These are phyloP conservation scores for Candida maesae DNA, from an alignment of 805 yeast species.

Conservation along the genomic window DNA sequence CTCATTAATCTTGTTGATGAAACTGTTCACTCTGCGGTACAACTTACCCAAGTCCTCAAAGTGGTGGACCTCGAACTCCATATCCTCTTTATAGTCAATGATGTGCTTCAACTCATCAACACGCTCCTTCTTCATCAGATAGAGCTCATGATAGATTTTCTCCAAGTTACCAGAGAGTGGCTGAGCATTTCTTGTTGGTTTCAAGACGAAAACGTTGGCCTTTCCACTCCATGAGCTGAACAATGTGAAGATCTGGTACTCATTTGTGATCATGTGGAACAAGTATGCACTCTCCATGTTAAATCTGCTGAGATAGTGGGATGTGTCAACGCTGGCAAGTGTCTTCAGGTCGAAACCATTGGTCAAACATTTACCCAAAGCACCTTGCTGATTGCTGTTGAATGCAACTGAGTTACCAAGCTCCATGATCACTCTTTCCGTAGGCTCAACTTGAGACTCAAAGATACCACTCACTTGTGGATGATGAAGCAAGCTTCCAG, in stretches of 20 bases:
- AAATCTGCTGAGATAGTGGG: constrained; percentile 52
- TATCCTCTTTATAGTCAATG: constrained; percentile 48
- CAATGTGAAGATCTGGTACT: constrained; percentile 69
- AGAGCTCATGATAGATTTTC: constrained; percentile 53
- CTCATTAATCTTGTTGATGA: constrained; percentile 54
- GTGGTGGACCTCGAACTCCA: constrained; percentile 53
- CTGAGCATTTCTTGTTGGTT: constrained; percentile 68
- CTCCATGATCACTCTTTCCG: constrained; percentile 73
- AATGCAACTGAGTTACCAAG: constrained; percentile 73
- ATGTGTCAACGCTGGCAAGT: constrained; percentile 42
- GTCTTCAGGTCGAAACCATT: constrained; percentile 74
- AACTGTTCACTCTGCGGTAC: constrained; percentile 52
- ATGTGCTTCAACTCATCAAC: constrained; percentile 40
- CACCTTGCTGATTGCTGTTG: constrained; percentile 70
- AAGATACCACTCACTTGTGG: constrained; percentile 63
- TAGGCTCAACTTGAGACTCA: constrained; percentile 65
- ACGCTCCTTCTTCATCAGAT: constrained; percentile 42
- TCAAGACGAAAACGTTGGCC: constrained; percentile 53
- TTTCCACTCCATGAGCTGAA: constrained; percentile 59
- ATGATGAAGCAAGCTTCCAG: constrained; percentile 62
- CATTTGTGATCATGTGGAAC: constrained; percentile 65
- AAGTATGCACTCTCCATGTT: constrained; percentile 58
- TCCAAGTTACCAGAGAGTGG: constrained; percentile 53
- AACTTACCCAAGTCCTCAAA: constrained; percentile 53
- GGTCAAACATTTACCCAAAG: constrained; percentile 80